Conservation (phyloP, 345 rosid species). For the Adansonia digitata region DNA sequence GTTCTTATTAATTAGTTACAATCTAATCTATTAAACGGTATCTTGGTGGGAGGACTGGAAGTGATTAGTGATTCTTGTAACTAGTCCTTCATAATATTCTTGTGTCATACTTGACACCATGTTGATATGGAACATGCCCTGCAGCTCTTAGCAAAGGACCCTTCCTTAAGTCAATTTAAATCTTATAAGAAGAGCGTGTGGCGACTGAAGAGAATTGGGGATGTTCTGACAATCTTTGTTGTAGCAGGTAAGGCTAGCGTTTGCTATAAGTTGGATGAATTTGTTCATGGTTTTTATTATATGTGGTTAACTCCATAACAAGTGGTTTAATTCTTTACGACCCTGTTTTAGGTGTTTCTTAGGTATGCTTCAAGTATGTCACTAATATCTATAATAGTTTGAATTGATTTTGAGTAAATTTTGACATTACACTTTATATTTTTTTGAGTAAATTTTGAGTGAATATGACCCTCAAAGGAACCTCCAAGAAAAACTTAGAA, state of each 20-base stretch:
- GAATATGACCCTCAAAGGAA: too few relatives aligned
- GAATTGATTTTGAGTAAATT: background rate
- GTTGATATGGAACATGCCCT: constrained; percentile 1
- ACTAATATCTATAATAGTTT: background rate
- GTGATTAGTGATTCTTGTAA: too few relatives aligned
- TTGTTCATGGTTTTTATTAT: background rate
- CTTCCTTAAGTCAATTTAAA: constrained; percentile 64
- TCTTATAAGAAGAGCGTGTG: constrained; percentile 63
- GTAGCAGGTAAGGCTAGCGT: constrained; percentile 60
- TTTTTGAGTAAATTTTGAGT: too few relatives aligned
- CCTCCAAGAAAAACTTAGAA: too few relatives aligned
- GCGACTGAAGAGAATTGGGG: constrained; percentile 58
- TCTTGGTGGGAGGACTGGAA: background rate
- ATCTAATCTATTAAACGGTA: background rate
- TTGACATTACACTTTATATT: background rate
- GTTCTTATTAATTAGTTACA: background rate
- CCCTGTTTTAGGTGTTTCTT: background rate
- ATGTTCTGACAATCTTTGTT: constrained; percentile 74
- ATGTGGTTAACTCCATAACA: background rate
- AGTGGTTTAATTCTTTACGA: background rate
- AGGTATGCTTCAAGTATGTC: background rate
- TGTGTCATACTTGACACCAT: background rate
- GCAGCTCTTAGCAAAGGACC: constrained; percentile 86
- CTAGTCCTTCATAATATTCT: too few relatives aligned
- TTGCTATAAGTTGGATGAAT: constrained; percentile 1